These are phyloP conservation scores for Gremmenia infestans DNA, from an alignment of 2,329 filamentous ascomycete species.

Conservation along the genomic window DNA sequence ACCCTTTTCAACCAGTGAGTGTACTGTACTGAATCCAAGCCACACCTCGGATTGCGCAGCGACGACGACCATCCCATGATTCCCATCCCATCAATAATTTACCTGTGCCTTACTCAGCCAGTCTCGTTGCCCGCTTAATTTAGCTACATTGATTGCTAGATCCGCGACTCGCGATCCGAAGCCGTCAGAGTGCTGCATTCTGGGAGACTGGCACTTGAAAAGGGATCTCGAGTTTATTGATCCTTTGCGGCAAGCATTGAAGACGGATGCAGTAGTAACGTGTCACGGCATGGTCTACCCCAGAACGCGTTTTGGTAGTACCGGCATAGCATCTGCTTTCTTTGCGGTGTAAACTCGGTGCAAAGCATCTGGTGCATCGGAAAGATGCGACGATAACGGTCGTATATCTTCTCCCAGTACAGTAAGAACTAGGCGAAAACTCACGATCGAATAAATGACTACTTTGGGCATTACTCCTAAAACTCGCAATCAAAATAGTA, in stretches of 20 bases:
- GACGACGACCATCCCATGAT: neutral
- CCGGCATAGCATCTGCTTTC: too few species aligned
- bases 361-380: neutral
- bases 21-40: neutral
- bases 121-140: neutral
- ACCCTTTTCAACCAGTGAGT: neutral
- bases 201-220: neutral
- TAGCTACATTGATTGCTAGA: neutral
- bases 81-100: neutral
- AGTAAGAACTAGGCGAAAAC: neutral
- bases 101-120: neutral
- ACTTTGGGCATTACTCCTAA: neutral
- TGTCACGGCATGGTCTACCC: neutral
- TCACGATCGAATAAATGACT: neutral
- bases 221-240: neutral
- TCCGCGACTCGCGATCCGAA: neutral
- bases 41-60: neutral
- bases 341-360: neutral
- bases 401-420: neutral
- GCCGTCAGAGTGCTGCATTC: neutral
- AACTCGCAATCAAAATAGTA: neutral
- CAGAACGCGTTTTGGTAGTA: neutral
- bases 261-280: neutral
- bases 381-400: neutral
- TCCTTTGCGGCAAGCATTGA: neutral